Evolutionary conservation across 495 filamentous ascomycete species (phyloP).

Genomic region (Lindgomyces ingoldianus): DNA sequence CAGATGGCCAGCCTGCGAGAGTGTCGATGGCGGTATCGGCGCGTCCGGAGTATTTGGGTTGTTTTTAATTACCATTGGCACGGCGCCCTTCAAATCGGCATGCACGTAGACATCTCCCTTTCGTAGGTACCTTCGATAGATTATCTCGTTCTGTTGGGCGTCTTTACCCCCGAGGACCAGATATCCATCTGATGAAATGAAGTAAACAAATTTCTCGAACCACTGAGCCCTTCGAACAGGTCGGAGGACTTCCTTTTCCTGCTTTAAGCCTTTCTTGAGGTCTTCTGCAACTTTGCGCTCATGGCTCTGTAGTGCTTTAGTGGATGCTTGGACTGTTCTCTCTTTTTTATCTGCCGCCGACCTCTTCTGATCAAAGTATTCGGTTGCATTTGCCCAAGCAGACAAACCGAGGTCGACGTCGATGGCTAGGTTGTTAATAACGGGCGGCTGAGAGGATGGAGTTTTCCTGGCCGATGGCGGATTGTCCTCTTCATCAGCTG

Average conservation of each 20-base stretch:
- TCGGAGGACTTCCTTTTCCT: constrained; percentile 86
- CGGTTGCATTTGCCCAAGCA: constrained; percentile 83
- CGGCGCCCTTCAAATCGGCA: constrained; percentile 83
- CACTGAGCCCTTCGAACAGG: constrained; percentile 80
- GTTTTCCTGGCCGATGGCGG: constrained; percentile 45
- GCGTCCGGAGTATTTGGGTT: constrained; percentile 69
- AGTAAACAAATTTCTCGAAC: constrained; percentile 96
- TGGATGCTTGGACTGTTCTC: constrained; percentile 78
- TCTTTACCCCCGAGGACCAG: constrained; percentile 85
- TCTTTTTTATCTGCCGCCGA: constrained; percentile 80
- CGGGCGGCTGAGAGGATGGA: constrained; percentile 42
- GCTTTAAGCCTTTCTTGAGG: constrained; percentile 81
- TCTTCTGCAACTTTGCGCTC: constrained; percentile 85
- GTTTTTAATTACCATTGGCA: constrained; percentile 84
- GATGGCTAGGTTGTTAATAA: constrained; percentile 59
- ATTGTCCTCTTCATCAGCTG: constrained; percentile 29
- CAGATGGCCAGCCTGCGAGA: constrained; percentile 85
- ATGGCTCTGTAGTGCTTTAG: constrained; percentile 81
- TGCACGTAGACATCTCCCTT: constrained; percentile 92
- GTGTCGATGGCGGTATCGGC: constrained; percentile 85
- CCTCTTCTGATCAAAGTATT: constrained; percentile 89
- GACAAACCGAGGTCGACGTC: constrained; percentile 83
- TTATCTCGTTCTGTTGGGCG: constrained; percentile 83
- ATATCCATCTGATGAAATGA: constrained; percentile 94
- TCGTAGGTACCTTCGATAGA: constrained; percentile 80